A percentile compares a stretch with the other conserved stretches of the same genome.
Conservation (phyloP, 352 stramenopile genomes). For the Thraustochytrium striatum region DNA sequence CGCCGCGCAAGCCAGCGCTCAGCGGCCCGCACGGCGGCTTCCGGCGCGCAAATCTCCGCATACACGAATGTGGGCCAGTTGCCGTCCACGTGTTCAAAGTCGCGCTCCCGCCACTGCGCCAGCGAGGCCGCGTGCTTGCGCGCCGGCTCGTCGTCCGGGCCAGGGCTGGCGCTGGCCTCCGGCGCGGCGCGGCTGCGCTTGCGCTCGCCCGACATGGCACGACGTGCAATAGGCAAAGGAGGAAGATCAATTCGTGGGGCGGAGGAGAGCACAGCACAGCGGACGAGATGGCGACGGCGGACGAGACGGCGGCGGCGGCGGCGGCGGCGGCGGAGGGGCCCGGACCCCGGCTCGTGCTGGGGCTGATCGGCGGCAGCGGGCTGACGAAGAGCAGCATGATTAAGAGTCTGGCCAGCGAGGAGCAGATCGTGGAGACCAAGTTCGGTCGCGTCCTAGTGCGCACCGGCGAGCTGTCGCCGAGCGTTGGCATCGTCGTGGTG, state of each 20-base stretch:
- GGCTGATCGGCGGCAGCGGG: constrained; percentile 74
- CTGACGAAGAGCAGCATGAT: constrained; percentile 69
- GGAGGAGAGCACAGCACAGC: too few species aligned
- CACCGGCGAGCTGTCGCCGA: constrained; percentile 54
- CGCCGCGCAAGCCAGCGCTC: too few species aligned
- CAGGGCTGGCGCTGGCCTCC: not conserved
- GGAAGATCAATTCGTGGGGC: too few species aligned
- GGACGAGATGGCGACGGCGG: not conserved
- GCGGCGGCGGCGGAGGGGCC: not conserved
- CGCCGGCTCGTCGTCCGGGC: not conserved
- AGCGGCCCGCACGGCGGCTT: too few species aligned
- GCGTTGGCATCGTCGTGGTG: constrained; percentile 70
- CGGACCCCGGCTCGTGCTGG: constrained; percentile 53
- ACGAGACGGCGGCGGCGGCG: not conserved
- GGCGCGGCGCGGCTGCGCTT: not conserved
- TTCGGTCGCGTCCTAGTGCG: constrained; percentile 66
- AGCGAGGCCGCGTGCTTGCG: too few species aligned
- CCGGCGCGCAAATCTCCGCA: too few species aligned
- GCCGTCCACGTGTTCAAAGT: too few species aligned
- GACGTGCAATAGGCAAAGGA: too few species aligned
- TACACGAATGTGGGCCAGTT: too few species aligned
- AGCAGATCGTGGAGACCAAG: constrained; percentile 65
- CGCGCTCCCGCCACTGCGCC: too few species aligned
- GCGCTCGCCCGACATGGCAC: not conserved
- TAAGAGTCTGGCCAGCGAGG: constrained; percentile 61